Evolutionary conservation across 1,284 basidiomycete genomes (phyloP).

Genomic region (Cutaneotrichosporon curvatum): DNA sequence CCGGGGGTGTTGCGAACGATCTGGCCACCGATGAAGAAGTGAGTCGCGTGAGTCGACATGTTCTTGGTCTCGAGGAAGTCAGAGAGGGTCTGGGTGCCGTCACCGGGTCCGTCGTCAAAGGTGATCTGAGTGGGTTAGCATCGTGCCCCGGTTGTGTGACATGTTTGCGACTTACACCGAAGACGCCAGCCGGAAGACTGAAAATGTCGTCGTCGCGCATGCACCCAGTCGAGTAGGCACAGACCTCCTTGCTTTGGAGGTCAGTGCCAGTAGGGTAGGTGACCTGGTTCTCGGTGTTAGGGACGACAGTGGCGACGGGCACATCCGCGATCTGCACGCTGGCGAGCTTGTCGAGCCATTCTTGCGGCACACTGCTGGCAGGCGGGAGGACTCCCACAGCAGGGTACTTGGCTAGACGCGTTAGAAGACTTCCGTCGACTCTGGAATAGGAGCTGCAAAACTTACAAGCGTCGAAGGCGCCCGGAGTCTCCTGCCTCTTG

Average conservation of each 20-base stretch:
- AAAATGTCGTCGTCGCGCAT: constrained; percentile 27
- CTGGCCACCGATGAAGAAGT: constrained; percentile 43
- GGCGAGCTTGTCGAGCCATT: constrained; percentile 37
- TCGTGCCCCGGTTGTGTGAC: neutral
- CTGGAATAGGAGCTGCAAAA: neutral
- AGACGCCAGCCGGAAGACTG: constrained; percentile 27
- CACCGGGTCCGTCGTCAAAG: constrained; percentile 52
- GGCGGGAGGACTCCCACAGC: constrained; percentile 19
- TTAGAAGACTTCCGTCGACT: neutral
- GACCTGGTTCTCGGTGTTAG: constrained; percentile 1
- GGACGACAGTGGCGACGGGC: constrained; percentile 16
- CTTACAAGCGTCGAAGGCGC: no score
- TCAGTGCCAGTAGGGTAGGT: constrained; percentile 1
- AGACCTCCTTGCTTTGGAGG: constrained; percentile 13
- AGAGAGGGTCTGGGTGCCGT: constrained; percentile 49
- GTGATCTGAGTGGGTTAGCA: constrained; percentile 23
- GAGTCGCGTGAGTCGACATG: constrained; percentile 49
- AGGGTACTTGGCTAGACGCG: constrained; percentile 27
- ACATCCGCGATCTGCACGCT: constrained; percentile 25
- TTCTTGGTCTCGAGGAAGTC: constrained; percentile 50
- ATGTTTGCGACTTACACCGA: constrained; percentile 26
- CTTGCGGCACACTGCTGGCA: constrained; percentile 27
- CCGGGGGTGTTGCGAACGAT: constrained; percentile 18
- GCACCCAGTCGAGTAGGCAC: constrained; percentile 42
- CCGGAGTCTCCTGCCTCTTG: constrained; percentile 13